Evolutionary conservation across 176 grass and related monocot species (phyloP).

Genomic region (Carex cristatella): DNA sequence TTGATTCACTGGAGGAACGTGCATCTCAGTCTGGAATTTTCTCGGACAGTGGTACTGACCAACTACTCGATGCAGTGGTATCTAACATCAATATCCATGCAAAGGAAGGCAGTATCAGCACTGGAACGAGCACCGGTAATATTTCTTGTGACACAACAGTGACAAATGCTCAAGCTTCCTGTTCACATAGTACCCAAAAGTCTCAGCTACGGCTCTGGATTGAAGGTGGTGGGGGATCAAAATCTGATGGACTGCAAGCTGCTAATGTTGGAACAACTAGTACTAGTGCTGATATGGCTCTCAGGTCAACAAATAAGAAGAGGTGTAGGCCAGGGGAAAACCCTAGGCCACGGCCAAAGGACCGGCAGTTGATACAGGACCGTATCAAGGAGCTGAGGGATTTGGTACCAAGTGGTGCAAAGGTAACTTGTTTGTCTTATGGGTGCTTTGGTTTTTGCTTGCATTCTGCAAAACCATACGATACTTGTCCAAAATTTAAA

Average conservation of each 20-base stretch:
- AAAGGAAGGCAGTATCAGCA: conserved; percentile 19
- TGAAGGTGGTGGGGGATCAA: conserved; percentile 23
- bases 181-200: conserved; percentile 23
- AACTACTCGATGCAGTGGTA: conserved; percentile 56
- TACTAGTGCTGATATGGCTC: conserved; percentile 30
- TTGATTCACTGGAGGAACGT: conserved; percentile 7
- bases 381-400: conserved; percentile 59
- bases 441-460: neutral
- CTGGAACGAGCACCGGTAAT: neutral
- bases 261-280: conserved; percentile 17
- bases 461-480: neutral
- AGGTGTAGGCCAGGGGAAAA: conserved; percentile 46
- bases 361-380: conserved; percentile 72
- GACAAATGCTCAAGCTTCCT: conserved; percentile 15
- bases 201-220: conserved; percentile 48
- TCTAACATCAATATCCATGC: conserved; percentile 32
- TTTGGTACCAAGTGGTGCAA: conserved; percentile 60
- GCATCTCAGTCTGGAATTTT: conserved; percentile 34
- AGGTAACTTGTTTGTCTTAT: conserved; percentile 29
- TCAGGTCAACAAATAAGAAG: conserved; percentile 39
- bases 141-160: neutral
- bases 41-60: conserved; percentile 31
- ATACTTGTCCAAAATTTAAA: neutral
- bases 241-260: conserved; percentile 6
- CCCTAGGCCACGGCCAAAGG: conserved; percentile 51